Evolutionary conservation across 495 filamentous ascomycete genomes (phyloP).

Genomic region (Paragyromitra xinjiangensis): DNA sequence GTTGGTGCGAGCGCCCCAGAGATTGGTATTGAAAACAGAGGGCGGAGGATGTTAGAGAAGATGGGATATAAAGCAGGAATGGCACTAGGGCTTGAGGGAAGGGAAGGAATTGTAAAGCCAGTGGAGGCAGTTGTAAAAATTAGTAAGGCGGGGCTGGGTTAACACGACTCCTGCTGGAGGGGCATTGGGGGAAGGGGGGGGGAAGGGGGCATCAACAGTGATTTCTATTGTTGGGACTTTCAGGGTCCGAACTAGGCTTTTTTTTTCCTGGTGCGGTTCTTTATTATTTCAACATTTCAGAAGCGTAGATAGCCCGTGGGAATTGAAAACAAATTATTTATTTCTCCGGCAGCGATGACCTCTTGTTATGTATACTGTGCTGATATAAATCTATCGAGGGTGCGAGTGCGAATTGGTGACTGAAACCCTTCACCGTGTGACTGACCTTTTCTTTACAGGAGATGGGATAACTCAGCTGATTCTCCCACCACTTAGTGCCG

Average conservation of each 20-base stretch:
- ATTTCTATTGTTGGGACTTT: not conserved
- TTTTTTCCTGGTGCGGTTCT: not conserved
- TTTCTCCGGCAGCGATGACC: not conserved
- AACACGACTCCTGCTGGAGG: constrained; percentile 51
- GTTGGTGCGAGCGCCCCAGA: constrained; percentile 87
- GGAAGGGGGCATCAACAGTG: not conserved
- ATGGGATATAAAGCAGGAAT: constrained; percentile 96
- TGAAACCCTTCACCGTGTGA: not conserved
- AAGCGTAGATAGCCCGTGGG: not conserved
- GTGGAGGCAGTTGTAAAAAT: constrained; percentile 89
- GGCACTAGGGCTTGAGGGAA: constrained; percentile 80
- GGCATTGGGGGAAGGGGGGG: not conserved
- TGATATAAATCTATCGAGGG: not conserved
- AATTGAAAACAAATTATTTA: not conserved
- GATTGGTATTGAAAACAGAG: constrained; percentile 82
- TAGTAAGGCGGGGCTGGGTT: constrained; percentile 82
- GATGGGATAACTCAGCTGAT: not conserved
- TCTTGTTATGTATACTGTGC: not conserved
- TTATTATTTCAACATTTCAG: not conserved
- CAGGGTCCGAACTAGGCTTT: not conserved
- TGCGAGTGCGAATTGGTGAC: constrained; percentile 6
- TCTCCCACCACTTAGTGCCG: no score
- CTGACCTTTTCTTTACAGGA: not conserved
- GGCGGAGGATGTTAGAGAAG: constrained; percentile 89
- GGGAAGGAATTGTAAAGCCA: constrained; percentile 87